Evolutionary conservation across 2,329 filamentous ascomycete genomes (phyloP), one percentile per base, ranked within the genome.

Genomic region (Fusarium redolens): DNA sequence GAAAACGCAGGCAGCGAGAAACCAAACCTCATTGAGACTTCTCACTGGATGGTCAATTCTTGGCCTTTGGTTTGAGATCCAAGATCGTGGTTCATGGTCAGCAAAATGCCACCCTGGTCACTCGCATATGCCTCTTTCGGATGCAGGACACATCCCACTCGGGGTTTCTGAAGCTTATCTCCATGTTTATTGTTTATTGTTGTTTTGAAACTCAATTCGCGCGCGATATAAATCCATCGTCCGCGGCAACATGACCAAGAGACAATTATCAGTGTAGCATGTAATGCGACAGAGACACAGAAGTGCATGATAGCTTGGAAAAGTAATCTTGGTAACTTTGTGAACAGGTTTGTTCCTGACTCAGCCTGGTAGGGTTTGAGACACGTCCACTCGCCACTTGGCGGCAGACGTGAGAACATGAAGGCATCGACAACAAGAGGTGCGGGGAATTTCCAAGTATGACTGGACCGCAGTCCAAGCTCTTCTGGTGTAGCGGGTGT

Each of bases 101-200:
- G 63, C 74, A 61, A 57, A 58, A 59, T 56, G 25, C n/a, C 33
- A 68, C 63, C 69, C 62, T 51, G 40, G 44, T 68, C 68, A 37
- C 67, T 63, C 63, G 47, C 51, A 58, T 65, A 30, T 58, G 55
- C 30, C 52, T 66, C 56, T 40, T 58, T 62, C 33, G 37, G 50
- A 71, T 55, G 57, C 60, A 68, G 59, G 69, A 66, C 51, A 64
- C 41, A 64, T 69, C 62, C 54, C 55, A 54, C 63, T 67, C 52
- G 69, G 63, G 65, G 60, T 55, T 72, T 61, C 40, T 65, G 31
- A 15, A 45, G 35, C 65, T 61, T 69, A 60, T 65, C 65, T 65
- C 74, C 61, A 68, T 61, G 60, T 61, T 75, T 71, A 33, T 66
- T 73, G 48, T 73, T 73, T 61, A 38, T 73, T 65, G 41, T 73